A percentile compares a stretch with the other conserved stretches of the same genome.
Evolutionary conservation across 179 eudicot genomes (phyloP).

Genomic region (Beta corolliflora): DNA sequence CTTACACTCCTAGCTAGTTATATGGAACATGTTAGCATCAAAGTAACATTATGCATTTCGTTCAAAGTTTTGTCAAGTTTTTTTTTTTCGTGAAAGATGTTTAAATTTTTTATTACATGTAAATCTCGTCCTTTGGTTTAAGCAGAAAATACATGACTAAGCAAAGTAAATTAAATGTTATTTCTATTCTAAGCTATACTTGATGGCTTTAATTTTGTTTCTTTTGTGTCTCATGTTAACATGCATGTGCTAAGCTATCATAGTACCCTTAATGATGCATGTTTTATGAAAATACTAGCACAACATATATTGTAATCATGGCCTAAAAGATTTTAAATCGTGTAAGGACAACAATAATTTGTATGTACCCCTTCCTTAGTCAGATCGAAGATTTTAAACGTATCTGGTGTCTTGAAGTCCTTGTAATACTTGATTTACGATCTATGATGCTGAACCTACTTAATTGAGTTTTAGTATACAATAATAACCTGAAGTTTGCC

Average conservation of each 20-base stretch:
- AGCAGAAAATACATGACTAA: no score
- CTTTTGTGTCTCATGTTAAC: background rate
- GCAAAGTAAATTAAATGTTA: no score
- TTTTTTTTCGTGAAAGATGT: no score
- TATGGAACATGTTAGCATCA: no score
- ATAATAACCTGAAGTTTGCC: no score
- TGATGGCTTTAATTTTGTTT: no score
- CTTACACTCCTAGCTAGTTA: no score
- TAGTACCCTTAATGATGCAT: slow-evolving; percentile 21
- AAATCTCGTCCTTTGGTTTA: no score
- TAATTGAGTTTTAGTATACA: no score
- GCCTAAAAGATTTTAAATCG: background rate
- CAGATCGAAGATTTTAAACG: slow-evolving; percentile 9
- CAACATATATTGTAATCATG: slow-evolving; percentile 12
- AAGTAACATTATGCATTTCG: no score
- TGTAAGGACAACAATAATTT: slow-evolving; percentile 9
- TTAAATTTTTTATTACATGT: no score
- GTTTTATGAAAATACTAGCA: slow-evolving; percentile 10
- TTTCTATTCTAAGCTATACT: background rate
- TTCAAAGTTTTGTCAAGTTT: no score
- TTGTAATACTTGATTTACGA: background rate
- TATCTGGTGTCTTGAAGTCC: background rate
- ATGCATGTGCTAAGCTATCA: slow-evolving; percentile 26
- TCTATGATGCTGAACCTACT: background rate
- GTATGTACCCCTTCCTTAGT: slow-evolving; percentile 10